These are phyloP conservation scores for Thraustotheca clavata DNA, from an alignment of 352 stramenopile species.

Conservation along the genomic window DNA sequence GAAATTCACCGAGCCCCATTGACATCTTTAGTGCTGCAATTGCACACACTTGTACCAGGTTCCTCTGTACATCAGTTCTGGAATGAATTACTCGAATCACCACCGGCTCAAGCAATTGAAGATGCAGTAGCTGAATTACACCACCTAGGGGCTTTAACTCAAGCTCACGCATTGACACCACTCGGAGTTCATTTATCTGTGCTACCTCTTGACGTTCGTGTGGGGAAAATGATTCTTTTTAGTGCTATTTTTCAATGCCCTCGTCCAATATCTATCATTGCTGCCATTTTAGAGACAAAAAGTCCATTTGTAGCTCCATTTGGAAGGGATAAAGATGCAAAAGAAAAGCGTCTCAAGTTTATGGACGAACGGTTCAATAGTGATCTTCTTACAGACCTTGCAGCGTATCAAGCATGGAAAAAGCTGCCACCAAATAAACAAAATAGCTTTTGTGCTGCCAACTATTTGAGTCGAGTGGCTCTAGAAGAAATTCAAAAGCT, in stretches of 20 bases:
- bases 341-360: slow-evolving; percentile 49
- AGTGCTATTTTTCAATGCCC: slow-evolving; percentile 90
- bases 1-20: slow-evolving; percentile 95
- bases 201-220: slow-evolving; percentile 93
- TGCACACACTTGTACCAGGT: slow-evolving; percentile 85
- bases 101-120: slow-evolving; percentile 70
- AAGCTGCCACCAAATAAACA: not conserved
- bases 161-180: slow-evolving; percentile 74
- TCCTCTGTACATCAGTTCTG: slow-evolving; percentile 28
- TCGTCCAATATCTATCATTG: slow-evolving; percentile 55
- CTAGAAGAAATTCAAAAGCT: slow-evolving; percentile 62
- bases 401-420: slow-evolving; percentile 62
- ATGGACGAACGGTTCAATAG: slow-evolving; percentile 34
- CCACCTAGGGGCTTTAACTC: slow-evolving; percentile 78
- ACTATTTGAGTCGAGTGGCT: slow-evolving; percentile 51
- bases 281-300: slow-evolving; percentile 66
- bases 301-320: slow-evolving; percentile 78
- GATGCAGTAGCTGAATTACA: slow-evolving; percentile 88
- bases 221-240: slow-evolving; percentile 96
- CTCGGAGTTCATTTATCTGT: slow-evolving; percentile 89
- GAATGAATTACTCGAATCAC: slow-evolving; percentile 84
- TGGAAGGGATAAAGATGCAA: slow-evolving; percentile 57
- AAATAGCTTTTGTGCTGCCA: slow-evolving; percentile 50
- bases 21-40: slow-evolving; percentile 93
- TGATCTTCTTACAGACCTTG: slow-evolving; percentile 70